Evolutionary conservation across 2,329 filamentous ascomycete species (phyloP).

Genomic region (Trichoderma harzianum): DNA sequence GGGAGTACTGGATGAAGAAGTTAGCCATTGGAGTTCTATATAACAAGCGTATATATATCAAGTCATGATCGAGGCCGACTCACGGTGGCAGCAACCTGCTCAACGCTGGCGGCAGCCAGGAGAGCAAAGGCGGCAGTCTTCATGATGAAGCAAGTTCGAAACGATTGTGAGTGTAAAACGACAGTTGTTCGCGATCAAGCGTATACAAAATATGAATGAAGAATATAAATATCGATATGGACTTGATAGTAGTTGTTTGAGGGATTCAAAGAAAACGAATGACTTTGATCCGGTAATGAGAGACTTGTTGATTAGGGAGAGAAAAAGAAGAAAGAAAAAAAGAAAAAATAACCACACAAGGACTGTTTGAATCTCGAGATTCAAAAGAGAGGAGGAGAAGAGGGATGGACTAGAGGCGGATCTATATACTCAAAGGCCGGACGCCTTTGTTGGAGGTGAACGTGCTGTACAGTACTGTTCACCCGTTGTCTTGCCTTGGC

Average conservation of each 20-base stretch:
- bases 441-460: neutral
- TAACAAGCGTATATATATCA: neutral
- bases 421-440: conserved; percentile 29
- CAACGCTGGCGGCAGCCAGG: conserved; percentile 50
- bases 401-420: conserved; percentile 17
- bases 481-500: neutral
- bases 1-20: neutral
- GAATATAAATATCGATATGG: conserved; percentile 23
- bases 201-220: conserved; percentile 20
- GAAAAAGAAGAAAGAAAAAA: neutral
- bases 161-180: conserved; percentile 9
- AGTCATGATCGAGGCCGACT: neutral
- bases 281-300: conserved; percentile 44
- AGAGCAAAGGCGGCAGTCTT: conserved; percentile 47
- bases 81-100: conserved; percentile 49
- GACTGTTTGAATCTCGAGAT: conserved; percentile 1
- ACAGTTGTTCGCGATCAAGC: conserved; percentile 1
- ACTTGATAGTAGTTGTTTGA: conserved; percentile 27
- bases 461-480: neutral
- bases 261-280: conserved; percentile 53
- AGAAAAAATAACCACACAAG: conserved; percentile 7
- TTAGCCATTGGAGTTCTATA: neutral
- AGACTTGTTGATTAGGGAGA: conserved; percentile 6
- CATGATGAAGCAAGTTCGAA: conserved; percentile 39
- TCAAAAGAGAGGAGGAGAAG: neutral